Base-by-base conservation (phyloP, 2,329 filamentous ascomycete species). In the Colletotrichum orchidophilum region DNA sequence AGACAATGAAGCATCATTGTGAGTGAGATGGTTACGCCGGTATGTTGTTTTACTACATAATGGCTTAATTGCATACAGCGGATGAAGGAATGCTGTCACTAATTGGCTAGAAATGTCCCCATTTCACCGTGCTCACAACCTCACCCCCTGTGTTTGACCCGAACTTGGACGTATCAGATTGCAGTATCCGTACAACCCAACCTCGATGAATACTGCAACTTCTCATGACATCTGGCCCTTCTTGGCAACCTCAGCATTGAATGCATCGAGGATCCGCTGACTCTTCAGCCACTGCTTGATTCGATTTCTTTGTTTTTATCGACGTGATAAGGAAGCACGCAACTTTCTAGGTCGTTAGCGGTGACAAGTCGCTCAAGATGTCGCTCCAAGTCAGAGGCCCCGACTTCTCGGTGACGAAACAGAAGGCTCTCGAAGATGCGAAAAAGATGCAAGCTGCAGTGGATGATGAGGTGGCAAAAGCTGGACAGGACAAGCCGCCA, bases 391-490 rank as follows among this genome's bases (percentile, higher is more conserved):
- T 84, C 24, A 79, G 81, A 73, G 82, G 81, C 71, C 80, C 82
- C 61, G 82, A 84, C 62, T 76, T 82, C 64, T 83, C 84, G 61
- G 81, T 79, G 75, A 87, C 85, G 71, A 89, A 88, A 77, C 83
- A 86, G 74, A 89, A 90, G 77, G 90, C 91, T 62, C 82, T 91
- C 35, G 88, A 93, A 78, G 92, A 94, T 86, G 92, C 92, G 35
- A 87, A 87, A 75, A 90, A 92, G 75, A 93, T 93, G 90, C 90
- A 93, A 79, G 84, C 85, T 57, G 81, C 87, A 2, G 90, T 94
- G 31, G 83, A 88, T 58, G 90, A 93, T 74, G 85, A 89, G 71
- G 91, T 90, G 74, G 84, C 85, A 66, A 89, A 88, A 67, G 82
- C 84, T 35, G 88, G 89, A 49, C 88, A 90, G 69, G 86, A 89